phyloP scores from a whole-genome alignment of 345 rosid genomes.

The Ceriops tagal region DNA sequence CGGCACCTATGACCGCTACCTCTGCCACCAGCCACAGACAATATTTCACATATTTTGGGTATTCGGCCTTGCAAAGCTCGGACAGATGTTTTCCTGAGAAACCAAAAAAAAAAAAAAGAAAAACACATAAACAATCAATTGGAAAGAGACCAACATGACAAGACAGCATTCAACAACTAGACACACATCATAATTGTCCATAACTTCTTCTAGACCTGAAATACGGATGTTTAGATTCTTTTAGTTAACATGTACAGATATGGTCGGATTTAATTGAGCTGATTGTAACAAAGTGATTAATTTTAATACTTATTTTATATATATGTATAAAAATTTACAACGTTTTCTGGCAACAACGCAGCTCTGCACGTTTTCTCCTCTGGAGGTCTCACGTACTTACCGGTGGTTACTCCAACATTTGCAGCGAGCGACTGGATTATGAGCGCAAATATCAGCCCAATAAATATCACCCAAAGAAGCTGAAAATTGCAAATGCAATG shows the following conservation, averaged over 20 bases:
- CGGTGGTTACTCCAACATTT: constrained; percentile 69
- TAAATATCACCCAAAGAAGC: constrained; percentile 60
- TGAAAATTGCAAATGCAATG: constrained; percentile 17
- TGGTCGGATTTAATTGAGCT: too few species aligned
- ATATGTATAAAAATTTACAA: too few species aligned
- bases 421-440: constrained; percentile 68
- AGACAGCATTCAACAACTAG: neutral
- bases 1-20: constrained; percentile 64
- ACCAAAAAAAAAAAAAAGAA: neutral
- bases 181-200: too few species aligned
- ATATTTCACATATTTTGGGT: constrained; percentile 44
- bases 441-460: constrained; percentile 61
- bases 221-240: too few species aligned
- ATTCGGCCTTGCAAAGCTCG: constrained; percentile 66
- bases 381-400: constrained; percentile 18
- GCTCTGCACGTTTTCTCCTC: too few species aligned
- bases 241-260: too few species aligned
- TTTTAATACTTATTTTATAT: too few species aligned
- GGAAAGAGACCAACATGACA: neutral
- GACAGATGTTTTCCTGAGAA: constrained; percentile 58
- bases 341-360: too few species aligned
- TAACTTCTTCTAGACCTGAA: too few species aligned
- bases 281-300: too few species aligned
- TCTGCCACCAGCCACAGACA: constrained; percentile 71
- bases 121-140: neutral